Evolutionary conservation across 2,329 filamentous ascomycete genomes (phyloP).

Genomic region (Clonostachys byssicola): DNA sequence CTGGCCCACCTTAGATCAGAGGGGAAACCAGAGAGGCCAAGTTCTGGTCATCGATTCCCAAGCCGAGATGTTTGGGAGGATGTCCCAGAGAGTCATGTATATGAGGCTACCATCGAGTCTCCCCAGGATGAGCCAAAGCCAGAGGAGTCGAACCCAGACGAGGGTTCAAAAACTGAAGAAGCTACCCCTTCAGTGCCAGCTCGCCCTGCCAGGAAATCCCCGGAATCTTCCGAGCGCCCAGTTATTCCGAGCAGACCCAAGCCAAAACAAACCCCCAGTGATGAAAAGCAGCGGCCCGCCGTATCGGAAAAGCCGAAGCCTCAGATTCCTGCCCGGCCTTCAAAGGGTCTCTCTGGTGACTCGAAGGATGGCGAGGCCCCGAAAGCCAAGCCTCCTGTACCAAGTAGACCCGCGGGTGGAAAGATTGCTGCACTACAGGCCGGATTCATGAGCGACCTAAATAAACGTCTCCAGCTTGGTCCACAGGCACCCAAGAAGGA

Average conservation of each 20-base stretch:
- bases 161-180: too few relatives aligned
- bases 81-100: conserved; percentile 74
- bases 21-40: conserved; percentile 51
- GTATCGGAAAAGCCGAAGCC: conserved; percentile 55
- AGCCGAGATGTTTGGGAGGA: conserved; percentile 96
- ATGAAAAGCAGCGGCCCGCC: conserved; percentile 15
- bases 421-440: conserved; percentile 92
- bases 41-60: conserved; percentile 70
- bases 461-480: conserved; percentile 81
- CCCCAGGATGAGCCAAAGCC: conserved; percentile 19
- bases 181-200: conserved; percentile 10
- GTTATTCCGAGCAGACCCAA: conserved; percentile 49
- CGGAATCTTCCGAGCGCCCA: conserved; percentile 31
- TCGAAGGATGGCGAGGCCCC: conserved; percentile 35
- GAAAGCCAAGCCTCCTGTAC: conserved; percentile 81
- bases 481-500: conserved; percentile 78
- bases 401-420: conserved; percentile 66
- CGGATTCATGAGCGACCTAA: conserved; percentile 89
- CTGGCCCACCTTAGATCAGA: conserved; percentile 47
- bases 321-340: conserved; percentile 55
- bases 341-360: conserved; percentile 40
- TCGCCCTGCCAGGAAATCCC: conserved; percentile 30
- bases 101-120: conserved; percentile 67
- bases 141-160: conserved; percentile 1
- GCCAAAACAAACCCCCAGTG: conserved; percentile 34